These are phyloP conservation scores for Paxillus involutus DNA, from an alignment of 768 basidiomycete species.

Conservation along the genomic window DNA sequence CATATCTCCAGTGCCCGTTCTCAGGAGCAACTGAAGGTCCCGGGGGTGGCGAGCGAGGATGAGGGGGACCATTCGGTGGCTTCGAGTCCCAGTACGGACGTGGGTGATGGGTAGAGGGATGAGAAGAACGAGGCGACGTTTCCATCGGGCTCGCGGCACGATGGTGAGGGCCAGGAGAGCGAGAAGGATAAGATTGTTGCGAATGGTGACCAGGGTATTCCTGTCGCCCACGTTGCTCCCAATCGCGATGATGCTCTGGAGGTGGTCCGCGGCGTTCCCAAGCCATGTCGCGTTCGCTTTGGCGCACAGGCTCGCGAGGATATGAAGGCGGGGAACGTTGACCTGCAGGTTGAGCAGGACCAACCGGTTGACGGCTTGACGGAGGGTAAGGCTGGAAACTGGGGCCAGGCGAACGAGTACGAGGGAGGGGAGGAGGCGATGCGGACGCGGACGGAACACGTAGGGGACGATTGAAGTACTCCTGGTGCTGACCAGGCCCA, in stretches of 20 bases:
- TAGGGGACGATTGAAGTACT: conserved; percentile 54
- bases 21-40: conserved; percentile 41
- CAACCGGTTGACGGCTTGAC: conserved; percentile 46
- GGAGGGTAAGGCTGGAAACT: conserved; percentile 49
- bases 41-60: conserved; percentile 32
- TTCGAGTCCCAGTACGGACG: conserved; percentile 64
- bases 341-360: conserved; percentile 50
- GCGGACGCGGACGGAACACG: conserved; percentile 58
- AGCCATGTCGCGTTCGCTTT: conserved; percentile 48
- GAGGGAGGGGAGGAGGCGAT: conserved; percentile 55
- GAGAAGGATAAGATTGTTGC: conserved; percentile 33
- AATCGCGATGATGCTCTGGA: conserved; percentile 48
- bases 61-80: conserved; percentile 36
- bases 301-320: conserved; percentile 47
- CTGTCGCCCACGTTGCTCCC: conserved; percentile 48
- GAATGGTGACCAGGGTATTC: conserved; percentile 34
- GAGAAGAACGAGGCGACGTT: conserved; percentile 58
- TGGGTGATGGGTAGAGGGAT: conserved; percentile 34
- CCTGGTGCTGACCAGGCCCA: conserved; percentile 47
- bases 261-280: conserved; percentile 63
- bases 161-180: conserved; percentile 38
- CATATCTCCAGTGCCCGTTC: conserved; percentile 54
- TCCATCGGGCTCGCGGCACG: conserved; percentile 53
- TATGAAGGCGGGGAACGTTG: conserved; percentile 67
- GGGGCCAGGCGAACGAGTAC: conserved; percentile 51